A percentile compares a stretch with the other conserved stretches of the same genome.
These are phyloP conservation scores for Hirsutella thompsonii DNA, from an alignment of 2,329 filamentous ascomycete genomes.

Conservation along the genomic window DNA sequence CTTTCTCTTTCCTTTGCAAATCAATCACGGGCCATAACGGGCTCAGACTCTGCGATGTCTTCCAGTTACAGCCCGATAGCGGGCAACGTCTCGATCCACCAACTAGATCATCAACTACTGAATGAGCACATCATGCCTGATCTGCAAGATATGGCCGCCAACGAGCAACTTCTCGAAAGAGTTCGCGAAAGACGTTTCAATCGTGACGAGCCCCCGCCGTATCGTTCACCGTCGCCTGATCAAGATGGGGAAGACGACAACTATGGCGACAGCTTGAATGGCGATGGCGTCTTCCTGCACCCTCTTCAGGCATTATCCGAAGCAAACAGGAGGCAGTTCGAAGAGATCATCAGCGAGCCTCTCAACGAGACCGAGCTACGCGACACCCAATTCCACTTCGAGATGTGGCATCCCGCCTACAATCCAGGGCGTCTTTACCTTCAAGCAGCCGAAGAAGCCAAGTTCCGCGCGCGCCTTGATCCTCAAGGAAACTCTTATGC, in stretches of 20 bases:
- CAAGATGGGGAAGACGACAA: background rate
- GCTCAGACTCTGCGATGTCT: too few species aligned
- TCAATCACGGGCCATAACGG: too few species aligned
- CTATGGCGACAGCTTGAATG: background rate
- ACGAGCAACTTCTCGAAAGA: background rate
- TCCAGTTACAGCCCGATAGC: background rate
- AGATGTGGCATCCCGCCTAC: background rate
- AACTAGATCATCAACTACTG: background rate
- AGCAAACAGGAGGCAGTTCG: background rate
- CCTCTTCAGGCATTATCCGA: background rate
- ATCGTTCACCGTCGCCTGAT: background rate
- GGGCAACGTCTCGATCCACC: background rate
- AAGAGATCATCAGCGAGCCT: background rate
- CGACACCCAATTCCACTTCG: background rate
- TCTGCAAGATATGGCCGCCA: background rate
- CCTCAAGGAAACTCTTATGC: background rate
- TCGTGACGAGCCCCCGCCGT: background rate
- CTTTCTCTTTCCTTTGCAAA: too few species aligned
- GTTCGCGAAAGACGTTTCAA: background rate
- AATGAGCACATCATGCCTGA: background rate
- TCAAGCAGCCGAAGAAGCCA: background rate
- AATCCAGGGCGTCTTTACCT: background rate
- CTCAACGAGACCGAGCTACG: background rate
- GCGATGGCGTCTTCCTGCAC: too few species aligned
- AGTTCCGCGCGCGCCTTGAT: background rate